Base-by-base conservation (phyloP, 805 yeast genomes). In the Metschnikowia santaceciliae region DNA sequence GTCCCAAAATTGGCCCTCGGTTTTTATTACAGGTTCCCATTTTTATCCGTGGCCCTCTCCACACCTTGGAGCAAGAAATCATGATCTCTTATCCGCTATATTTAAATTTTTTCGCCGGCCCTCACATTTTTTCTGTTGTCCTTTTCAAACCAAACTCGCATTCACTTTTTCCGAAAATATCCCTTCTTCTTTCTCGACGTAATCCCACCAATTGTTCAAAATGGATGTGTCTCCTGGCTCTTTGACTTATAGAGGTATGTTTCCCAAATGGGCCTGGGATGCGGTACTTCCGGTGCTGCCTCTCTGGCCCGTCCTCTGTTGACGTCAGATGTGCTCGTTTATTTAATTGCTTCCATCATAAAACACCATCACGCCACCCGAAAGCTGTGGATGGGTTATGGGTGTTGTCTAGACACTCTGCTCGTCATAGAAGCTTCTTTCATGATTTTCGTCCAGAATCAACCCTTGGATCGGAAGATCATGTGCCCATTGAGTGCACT, bases 201-300 rank as follows among this genome's bases (percentile, higher is more conserved):
- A n/a, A 22, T 34, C 13, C 33, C n/a, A 30, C 34, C 35, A 23
- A 32, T 50, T 47, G 57, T 30, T 19, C 13, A 73, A 53, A 59
- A 84, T 89, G 83, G 87, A 84, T 68, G 84, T 90, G 58, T 72
- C 80, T 48, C 96, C 96, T 54, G 79, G 76, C 56, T 74, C 77
- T 51, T 77, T 90, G 70, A 91, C 86, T 68, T 90, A 86, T 70
- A 80, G 79, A 62, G 85, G 95, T 88, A 79, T 68, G 94, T 83
- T 45, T 5, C 26, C 19, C 10, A 15, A 13, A 7, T 19, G 8
- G 14, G n/a, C 14, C 14, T 17, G 5, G 22, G 10, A 5, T 7
- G 23, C 3, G 45, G 45, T 23, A n/a, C 15, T 30, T 6, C 3
- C 23, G n/a, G 10, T 11, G 23, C 17, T 23, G 35, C 23, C 35